These are phyloP conservation scores for Amanita molliuscula DNA, from an alignment of 768 basidiomycete genomes.

Conservation along the genomic window DNA sequence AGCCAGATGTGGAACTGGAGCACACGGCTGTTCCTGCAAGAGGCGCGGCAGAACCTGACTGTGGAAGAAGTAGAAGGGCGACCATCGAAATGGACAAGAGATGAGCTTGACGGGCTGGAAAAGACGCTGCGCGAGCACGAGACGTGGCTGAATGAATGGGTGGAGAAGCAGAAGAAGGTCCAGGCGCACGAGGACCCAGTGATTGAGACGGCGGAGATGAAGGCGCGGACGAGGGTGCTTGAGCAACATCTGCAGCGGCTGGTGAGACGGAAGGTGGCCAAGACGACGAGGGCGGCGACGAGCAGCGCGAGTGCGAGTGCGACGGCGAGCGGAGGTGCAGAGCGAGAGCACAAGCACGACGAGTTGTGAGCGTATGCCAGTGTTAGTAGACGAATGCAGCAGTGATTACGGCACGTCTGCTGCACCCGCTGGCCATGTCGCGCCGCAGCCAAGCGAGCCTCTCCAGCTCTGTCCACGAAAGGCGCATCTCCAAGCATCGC, in stretches of 20 bases:
- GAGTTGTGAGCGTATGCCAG: conserved; percentile 15
- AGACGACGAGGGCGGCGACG: conserved; percentile 42
- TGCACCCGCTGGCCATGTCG: conserved; percentile 39
- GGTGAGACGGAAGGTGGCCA: conserved; percentile 59
- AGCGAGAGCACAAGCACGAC: conserved; percentile 10
- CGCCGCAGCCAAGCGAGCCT: conserved; percentile 63
- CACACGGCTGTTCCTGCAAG: conserved; percentile 74
- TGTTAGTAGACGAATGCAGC: background rate
- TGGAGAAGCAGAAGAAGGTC: conserved; percentile 73
- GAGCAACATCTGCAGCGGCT: conserved; percentile 67
- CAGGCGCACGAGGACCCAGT: conserved; percentile 75
- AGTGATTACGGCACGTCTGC: background rate
- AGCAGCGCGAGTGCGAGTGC: conserved; percentile 11
- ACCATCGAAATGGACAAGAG: conserved; percentile 73
- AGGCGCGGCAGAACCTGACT: conserved; percentile 70
- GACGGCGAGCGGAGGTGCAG: conserved; percentile 2
- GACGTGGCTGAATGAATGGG: conserved; percentile 71
- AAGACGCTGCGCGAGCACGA: conserved; percentile 70
- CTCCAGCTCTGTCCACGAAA: conserved; percentile 43
- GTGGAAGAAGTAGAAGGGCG: conserved; percentile 46
- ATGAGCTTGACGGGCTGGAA: conserved; percentile 79
- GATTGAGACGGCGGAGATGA: conserved; percentile 81
- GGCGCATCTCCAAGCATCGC: conserved; percentile 64
- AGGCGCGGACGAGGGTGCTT: conserved; percentile 67
- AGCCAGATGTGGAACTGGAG: conserved; percentile 86